Conservation (phyloP, 345 rosid species). For the Aquilaria malaccensis region DNA sequence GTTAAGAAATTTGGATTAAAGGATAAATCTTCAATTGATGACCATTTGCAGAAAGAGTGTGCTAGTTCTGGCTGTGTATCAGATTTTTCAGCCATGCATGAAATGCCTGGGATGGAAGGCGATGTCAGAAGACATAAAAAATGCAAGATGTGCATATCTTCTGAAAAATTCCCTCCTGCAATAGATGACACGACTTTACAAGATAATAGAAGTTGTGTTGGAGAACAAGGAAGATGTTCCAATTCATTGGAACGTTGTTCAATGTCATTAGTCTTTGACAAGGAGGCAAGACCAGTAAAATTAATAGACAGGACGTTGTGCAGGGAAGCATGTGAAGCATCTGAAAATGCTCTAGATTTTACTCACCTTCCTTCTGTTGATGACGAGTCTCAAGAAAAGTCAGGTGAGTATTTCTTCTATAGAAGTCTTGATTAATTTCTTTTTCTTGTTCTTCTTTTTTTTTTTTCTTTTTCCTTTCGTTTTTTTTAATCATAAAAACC, state of each 20-base stretch:
- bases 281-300: constrained; percentile 19
- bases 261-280: constrained; percentile 13
- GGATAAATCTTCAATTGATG: constrained; percentile 18
- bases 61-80: constrained; percentile 19
- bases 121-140: constrained; percentile 2
- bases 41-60: constrained; percentile 21
- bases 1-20: constrained; percentile 12
- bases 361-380: constrained; percentile 17
- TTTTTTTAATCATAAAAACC: too few relatives aligned
- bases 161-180: constrained; percentile 16
- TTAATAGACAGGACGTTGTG: constrained; percentile 39
- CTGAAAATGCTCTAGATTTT: constrained; percentile 26
- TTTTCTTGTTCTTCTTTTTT: not conserved
- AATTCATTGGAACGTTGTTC: constrained; percentile 8
- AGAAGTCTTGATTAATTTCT: constrained; percentile 2
- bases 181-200: constrained; percentile 9
- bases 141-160: constrained; percentile 11
- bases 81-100: constrained; percentile 17
- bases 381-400: constrained; percentile 25
- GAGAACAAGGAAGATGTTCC: constrained; percentile 19
- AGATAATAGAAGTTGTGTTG: constrained; percentile 20
- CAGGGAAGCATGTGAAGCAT: constrained; percentile 45
- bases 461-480: not conserved
- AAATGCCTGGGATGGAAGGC: constrained; percentile 6
- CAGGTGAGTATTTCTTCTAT: constrained; percentile 34